Percentiles rank a stretch among this genome's conserved stretches.
phyloP scores from a whole-genome alignment of 169 alveolate species.

The Cryptosporidium muris region DNA sequence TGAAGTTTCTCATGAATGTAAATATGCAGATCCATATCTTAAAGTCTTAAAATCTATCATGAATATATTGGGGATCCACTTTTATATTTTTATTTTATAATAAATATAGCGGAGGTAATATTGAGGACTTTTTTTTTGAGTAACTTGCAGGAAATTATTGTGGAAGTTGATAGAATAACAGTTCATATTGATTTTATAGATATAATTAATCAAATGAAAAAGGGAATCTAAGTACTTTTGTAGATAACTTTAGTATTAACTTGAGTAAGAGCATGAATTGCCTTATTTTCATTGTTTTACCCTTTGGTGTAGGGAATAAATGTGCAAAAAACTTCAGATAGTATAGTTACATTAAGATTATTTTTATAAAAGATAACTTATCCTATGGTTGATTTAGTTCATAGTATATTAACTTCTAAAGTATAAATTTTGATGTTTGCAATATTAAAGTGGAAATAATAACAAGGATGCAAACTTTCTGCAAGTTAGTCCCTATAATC shows the following conservation, averaged over 20 bases:
- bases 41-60: conserved; percentile 1
- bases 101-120: conserved; percentile 64
- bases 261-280: conserved; percentile 15
- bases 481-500: conserved; percentile 29
- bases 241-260: conserved; percentile 4
- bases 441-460: conserved; percentile 27
- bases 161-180: conserved; percentile 50
- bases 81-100: conserved; percentile 52
- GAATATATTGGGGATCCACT: conserved; percentile 57
- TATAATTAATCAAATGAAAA: conserved; percentile 30
- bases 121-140: conserved; percentile 27
- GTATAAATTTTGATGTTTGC: conserved; percentile 38
- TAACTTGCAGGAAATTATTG: conserved; percentile 25
- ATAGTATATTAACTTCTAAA: conserved; percentile 58
- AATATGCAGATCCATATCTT: too few relatives aligned
- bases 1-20: too few relatives aligned
- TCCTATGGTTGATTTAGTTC: conserved; percentile 41
- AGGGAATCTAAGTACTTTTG: conserved; percentile 48
- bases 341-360: conserved; percentile 58
- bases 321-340: conserved; percentile 62
- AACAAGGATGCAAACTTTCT: conserved; percentile 25
- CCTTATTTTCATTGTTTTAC: conserved; percentile 40
- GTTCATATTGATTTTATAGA: conserved; percentile 50
- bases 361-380: conserved; percentile 66
- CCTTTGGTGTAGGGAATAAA: conserved; percentile 66